Percentiles rank a stretch among this genome's conserved stretches.
These are phyloP conservation scores for Volutella citrinella DNA, from an alignment of 2,329 filamentous ascomycete genomes.

Conservation along the genomic window DNA sequence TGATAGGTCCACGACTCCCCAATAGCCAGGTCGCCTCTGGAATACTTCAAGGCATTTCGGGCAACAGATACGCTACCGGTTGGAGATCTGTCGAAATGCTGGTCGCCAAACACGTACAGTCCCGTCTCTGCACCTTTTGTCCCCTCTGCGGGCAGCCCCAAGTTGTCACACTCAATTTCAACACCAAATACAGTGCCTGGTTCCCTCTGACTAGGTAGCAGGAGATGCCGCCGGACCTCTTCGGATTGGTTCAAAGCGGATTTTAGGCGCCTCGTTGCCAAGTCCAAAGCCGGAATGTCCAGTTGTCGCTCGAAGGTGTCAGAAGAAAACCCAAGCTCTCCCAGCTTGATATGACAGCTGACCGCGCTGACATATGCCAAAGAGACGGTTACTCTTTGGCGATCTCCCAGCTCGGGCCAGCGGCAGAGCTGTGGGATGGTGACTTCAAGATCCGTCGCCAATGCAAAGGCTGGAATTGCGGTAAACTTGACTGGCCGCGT, in stretches of 20 bases:
- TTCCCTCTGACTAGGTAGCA: background rate
- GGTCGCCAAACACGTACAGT: conserved; percentile 3
- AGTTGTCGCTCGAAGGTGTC: background rate
- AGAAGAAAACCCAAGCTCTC: conserved; percentile 1
- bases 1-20: conserved; percentile 7
- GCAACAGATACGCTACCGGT: conserved; percentile 2
- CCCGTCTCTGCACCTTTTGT: conserved; percentile 1
- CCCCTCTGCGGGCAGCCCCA: background rate
- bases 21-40: conserved; percentile 1
- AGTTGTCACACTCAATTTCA: background rate
- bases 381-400: background rate
- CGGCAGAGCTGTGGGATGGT: background rate
- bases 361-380: conserved; percentile 1
- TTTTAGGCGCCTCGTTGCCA: conserved; percentile 2
- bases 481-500: conserved; percentile 1
- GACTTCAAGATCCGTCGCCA: background rate
- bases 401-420: conserved; percentile 6
- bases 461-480: conserved; percentile 1
- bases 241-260: background rate
- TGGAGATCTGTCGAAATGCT: conserved; percentile 2
- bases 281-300: background rate
- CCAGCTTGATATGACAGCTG: conserved; percentile 1
- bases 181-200: conserved; percentile 2
- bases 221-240: background rate
- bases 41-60: conserved; percentile 1